These are phyloP conservation scores for Chaetomium cochliodes DNA, from an alignment of 495 filamentous ascomycete genomes.

Conservation along the genomic window DNA sequence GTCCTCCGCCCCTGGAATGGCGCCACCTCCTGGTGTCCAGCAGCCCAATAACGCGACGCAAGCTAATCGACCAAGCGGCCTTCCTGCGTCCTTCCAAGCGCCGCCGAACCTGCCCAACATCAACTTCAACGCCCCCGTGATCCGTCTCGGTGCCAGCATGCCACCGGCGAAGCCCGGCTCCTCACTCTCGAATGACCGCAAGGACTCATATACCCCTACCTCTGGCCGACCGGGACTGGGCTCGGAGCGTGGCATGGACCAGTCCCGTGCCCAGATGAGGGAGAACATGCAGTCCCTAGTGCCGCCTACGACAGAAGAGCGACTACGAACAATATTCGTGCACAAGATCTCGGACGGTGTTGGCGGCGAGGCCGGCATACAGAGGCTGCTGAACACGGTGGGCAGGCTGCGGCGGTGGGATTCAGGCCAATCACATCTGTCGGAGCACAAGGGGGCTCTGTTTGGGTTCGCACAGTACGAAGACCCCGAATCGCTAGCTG, in stretches of 20 bases:
- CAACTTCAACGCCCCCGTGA: conserved; percentile 96
- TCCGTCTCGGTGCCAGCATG: conserved; percentile 75
- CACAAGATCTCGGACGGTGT: conserved; percentile 77
- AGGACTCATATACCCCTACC: conserved; percentile 39
- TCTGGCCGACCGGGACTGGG: conserved; percentile 66
- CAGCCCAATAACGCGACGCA: conserved; percentile 63
- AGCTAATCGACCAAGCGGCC: conserved; percentile 71
- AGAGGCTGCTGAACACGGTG: conserved; percentile 73
- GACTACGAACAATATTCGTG: conserved; percentile 85
- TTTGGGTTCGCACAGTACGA: conserved; percentile 99
- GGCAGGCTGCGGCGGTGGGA: conserved; percentile 85
- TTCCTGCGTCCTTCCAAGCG: conserved; percentile 83
- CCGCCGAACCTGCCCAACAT: conserved; percentile 94
- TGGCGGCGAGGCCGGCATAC: conserved; percentile 76
- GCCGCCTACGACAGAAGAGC: conserved; percentile 86
- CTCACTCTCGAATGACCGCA: conserved; percentile 45
- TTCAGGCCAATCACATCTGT: conserved; percentile 56
- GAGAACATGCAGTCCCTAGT: conserved; percentile 76
- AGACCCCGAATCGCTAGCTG: conserved; percentile 82
- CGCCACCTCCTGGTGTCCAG: conserved; percentile 76
- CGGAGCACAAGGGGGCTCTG: conserved; percentile 76
- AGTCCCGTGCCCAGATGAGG: conserved; percentile 65
- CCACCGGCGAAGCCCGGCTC: conserved; percentile 64
- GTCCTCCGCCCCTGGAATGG: conserved; percentile 75
- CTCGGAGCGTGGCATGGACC: conserved; percentile 60